Conservation (phyloP, 805 yeast species). For the Hanseniaspora lachancei region DNA sequence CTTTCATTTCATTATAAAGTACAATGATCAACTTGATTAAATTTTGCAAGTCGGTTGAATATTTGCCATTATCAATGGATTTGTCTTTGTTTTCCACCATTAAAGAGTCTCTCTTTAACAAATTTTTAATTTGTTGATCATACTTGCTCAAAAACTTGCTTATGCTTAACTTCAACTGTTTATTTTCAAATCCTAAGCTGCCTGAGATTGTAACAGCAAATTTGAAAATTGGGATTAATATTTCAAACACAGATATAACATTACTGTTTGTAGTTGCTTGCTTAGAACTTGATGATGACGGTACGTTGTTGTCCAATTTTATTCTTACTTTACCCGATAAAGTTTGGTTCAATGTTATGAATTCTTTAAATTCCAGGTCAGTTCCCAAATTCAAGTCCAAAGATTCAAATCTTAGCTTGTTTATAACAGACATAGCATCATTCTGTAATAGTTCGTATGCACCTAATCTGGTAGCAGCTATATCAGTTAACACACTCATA, state of each 20-base stretch:
- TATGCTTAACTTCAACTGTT: conserved; percentile 1
- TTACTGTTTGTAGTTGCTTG: neutral
- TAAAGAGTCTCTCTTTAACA: conserved; percentile 12
- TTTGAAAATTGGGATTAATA: conserved; percentile 7
- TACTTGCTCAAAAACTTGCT: conserved; percentile 1
- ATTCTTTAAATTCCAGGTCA: conserved; percentile 35
- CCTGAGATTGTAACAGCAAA: neutral
- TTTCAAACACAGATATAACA: conserved; percentile 6
- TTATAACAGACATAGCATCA: conserved; percentile 53
- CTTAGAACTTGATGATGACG: neutral
- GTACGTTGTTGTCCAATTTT: neutral
- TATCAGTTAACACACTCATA: conserved; percentile 52
- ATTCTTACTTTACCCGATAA: conserved; percentile 8
- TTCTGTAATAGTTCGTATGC: conserved; percentile 64
- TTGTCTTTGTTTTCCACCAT: neutral
- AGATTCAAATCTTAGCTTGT: conserved; percentile 40
- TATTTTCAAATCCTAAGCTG: conserved; percentile 8
- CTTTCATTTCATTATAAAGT: conserved; percentile 1
- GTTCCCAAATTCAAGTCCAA: conserved; percentile 75
- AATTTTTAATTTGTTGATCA: conserved; percentile 11
- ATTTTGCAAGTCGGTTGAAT: conserved; percentile 2
- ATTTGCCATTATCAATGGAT: neutral
- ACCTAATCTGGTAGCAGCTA: conserved; percentile 66
- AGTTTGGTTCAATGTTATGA: neutral
- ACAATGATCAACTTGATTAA: conserved; percentile 1